Evolutionary conservation across 2,329 filamentous ascomycete species (phyloP).

Genomic region (Aspergillus flavus): DNA sequence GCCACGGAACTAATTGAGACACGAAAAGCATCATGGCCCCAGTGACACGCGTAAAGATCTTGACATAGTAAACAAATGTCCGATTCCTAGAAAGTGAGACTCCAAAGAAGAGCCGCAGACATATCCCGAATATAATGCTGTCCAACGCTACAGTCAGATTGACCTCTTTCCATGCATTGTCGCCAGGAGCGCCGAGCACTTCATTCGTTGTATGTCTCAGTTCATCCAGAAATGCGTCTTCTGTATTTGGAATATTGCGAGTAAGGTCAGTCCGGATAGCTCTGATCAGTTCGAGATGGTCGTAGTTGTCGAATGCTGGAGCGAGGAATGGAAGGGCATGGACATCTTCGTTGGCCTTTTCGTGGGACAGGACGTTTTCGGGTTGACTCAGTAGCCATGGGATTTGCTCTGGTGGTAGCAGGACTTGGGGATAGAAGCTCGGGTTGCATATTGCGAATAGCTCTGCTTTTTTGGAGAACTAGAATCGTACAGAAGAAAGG

Average conservation of each 20-base stretch:
- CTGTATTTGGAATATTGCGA: background rate
- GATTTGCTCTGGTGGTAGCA: background rate
- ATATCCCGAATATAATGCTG: background rate
- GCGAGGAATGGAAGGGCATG: background rate
- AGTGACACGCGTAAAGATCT: background rate
- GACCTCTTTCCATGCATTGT: background rate
- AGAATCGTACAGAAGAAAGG: background rate
- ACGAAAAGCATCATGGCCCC: background rate
- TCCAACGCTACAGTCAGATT: background rate
- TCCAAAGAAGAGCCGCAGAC: background rate
- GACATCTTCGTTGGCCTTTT: background rate
- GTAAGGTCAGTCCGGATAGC: background rate
- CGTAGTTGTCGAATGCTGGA: background rate
- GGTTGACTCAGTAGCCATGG: background rate
- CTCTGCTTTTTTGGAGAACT: background rate
- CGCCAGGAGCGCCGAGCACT: background rate
- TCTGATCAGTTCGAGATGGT: background rate
- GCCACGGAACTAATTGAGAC: background rate
- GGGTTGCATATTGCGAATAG: background rate
- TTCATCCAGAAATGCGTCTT: background rate
- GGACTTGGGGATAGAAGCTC: background rate
- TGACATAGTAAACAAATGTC: background rate
- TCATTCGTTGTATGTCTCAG: background rate
- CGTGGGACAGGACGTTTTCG: background rate
- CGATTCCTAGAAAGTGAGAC: background rate